These are phyloP conservation scores for Zea luxurians DNA, from an alignment of 176 grass and related monocot genomes.

Conservation along the genomic window DNA sequence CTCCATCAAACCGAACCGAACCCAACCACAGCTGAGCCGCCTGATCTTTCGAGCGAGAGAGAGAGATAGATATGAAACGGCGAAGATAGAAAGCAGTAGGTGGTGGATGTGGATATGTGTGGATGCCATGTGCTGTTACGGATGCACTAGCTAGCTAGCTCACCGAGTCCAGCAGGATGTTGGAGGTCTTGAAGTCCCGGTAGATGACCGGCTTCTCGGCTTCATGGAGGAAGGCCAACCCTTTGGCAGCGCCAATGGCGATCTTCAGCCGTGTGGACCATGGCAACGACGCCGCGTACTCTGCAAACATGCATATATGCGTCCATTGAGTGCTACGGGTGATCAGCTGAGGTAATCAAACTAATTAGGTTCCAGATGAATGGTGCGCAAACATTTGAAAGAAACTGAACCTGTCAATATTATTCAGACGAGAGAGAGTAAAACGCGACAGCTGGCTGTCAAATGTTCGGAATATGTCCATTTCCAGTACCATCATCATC, in stretches of 20 bases:
- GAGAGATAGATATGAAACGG: neutral
- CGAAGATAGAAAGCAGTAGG: neutral
- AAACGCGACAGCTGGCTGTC: neutral
- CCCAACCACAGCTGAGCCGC: neutral
- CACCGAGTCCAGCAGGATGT: slow-evolving; percentile 93
- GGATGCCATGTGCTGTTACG: neutral
- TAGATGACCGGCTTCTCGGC: slow-evolving; percentile 90
- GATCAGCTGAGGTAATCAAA: slow-evolving; percentile 14
- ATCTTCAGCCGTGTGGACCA: slow-evolving; percentile 94
- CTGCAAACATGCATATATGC: slow-evolving; percentile 28
- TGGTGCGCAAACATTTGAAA: neutral
- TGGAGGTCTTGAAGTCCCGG: slow-evolving; percentile 95
- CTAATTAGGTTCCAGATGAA: neutral
- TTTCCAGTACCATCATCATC: neutral
- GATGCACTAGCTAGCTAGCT: neutral
- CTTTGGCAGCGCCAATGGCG: slow-evolving; percentile 79
- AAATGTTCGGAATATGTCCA: slow-evolving; percentile 11
- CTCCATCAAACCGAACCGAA: slow-evolving; percentile 4
- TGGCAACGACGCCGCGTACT: slow-evolving; percentile 66
- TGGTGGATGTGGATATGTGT: neutral
- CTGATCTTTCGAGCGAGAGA: neutral
- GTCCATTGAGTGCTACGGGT: neutral
- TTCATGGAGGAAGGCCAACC: slow-evolving; percentile 87
- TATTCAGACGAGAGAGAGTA: neutral
- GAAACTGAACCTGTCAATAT: neutral